Base-by-base conservation (phyloP, 1,284 basidiomycete genomes). In the Porogramme epimiltina region DNA sequence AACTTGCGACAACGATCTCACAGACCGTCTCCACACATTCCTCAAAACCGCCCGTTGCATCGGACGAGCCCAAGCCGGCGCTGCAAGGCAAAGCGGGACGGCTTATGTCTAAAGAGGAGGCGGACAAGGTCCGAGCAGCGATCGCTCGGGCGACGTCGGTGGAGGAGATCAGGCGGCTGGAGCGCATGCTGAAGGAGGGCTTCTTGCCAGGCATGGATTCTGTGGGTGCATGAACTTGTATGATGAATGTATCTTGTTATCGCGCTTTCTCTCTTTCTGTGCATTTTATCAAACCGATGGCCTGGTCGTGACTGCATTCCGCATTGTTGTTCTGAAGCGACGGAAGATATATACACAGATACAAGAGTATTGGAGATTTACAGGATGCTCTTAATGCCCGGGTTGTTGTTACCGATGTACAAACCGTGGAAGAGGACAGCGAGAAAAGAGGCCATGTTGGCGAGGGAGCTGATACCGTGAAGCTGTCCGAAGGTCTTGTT, bases 71-170 rank as follows among this genome's bases (percentile, higher is more conserved):
- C n/a, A 85, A 84, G 63, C 73, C 79, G 22, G 76, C 76, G n/a
- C 72, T 78, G n/a, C 68, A 74, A 31, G 79, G 78, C 15, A 89
- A 84, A 62, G 89, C 89, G 3, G 89, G 93, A 6, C 81, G 93
- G 45, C 73, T 95, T 62, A 90, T 98, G 86, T 94, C 93, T 18
- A 89, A 90, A 59, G 93, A 96, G 63, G 95, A 98, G 67, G 90
- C 91, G 66, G 87, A 91, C 64, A 85, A 87, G 62, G 91, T 98
- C 58, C 89, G 89, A 67, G 85, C 88, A 54, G 94, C 95, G 16
- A 95, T 98, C 64, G 91, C 91, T 56, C 85, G 86, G 56, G 96
- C 95, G 25, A 88, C 87, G 45, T 95, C 91, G 41, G 84, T 94
- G 52, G 96, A 98, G 63, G 94, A 97, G 73, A 87, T 97, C 61